phyloP scores from a whole-genome alignment of 225 moss, liverwort and hornwort genomes.

The Pleurozium schreberi region DNA sequence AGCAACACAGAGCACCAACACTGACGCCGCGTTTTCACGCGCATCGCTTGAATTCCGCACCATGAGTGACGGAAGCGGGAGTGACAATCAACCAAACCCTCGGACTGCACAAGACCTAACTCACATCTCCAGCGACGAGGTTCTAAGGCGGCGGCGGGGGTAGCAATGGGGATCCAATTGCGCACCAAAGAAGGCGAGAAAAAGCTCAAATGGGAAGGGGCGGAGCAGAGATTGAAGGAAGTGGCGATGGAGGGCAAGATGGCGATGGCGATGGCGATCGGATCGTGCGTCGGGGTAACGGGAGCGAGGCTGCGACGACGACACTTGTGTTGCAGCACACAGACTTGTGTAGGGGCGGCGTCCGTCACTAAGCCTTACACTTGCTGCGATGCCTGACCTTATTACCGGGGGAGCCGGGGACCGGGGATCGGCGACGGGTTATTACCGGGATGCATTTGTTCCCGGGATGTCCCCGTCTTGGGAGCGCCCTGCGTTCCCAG shows the following conservation, averaged over 20 bases:
- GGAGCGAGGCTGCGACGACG: background rate
- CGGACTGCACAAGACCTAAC: background rate
- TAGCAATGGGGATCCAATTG: background rate
- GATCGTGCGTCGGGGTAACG: background rate
- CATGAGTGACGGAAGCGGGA: background rate
- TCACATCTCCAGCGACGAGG: background rate
- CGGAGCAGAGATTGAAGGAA: background rate
- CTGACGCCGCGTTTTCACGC: background rate
- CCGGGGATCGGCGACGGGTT: too few species aligned
- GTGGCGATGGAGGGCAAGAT: background rate
- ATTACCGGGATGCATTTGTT: background rate
- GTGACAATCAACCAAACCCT: background rate
- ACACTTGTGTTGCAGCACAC: conserved; percentile 14
- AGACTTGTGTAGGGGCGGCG: background rate
- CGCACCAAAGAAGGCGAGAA: background rate
- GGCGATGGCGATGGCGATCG: background rate
- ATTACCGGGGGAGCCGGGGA: background rate
- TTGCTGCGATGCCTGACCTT: background rate
- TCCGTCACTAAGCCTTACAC: background rate
- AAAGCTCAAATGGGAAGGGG: background rate
- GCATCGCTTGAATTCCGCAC: background rate
- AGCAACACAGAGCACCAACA: background rate
- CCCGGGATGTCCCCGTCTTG: background rate
- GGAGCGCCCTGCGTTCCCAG: background rate
- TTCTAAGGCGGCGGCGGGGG: background rate